phyloP scores from a whole-genome alignment of 1,284 basidiomycete genomes.

The Microbotryomycetes sp. region DNA sequence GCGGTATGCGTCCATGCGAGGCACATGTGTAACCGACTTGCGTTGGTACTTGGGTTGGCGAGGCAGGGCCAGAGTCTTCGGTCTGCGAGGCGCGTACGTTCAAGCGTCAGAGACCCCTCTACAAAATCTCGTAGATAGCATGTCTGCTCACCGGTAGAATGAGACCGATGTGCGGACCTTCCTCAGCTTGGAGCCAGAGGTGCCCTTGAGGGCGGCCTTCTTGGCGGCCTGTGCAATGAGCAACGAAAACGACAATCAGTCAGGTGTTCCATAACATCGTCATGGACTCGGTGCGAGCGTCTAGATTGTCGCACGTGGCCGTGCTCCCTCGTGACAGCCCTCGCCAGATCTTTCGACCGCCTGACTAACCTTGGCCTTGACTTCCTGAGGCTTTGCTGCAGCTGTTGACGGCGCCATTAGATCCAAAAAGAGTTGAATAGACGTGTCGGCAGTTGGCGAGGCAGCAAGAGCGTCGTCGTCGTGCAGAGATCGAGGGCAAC shows the following conservation, averaged over 20 bases:
- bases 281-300: too few species aligned
- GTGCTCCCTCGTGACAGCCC: background rate
- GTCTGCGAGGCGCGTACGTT: constrained; percentile 40
- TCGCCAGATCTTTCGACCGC: background rate
- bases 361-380: constrained; percentile 30
- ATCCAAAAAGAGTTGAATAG: background rate
- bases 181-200: constrained; percentile 63
- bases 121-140: background rate
- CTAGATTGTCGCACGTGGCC: too few species aligned
- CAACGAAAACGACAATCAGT: background rate
- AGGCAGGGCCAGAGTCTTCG: constrained; percentile 81
- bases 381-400: constrained; percentile 32
- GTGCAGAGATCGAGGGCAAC: background rate
- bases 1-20: constrained; percentile 94
- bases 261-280: too few species aligned
- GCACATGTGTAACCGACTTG: constrained; percentile 88
- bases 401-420: background rate
- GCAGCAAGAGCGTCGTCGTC: background rate
- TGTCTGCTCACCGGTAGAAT: constrained; percentile 63
- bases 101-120: background rate
- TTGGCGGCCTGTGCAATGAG: constrained; percentile 87
- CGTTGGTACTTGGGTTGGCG: constrained; percentile 88
- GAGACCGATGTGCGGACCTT: constrained; percentile 81
- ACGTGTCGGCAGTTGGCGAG: background rate
- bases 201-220: constrained; percentile 92